phyloP scores from a whole-genome alignment of 192 early-diverging fungal species.

The Borealophlyctis nickersoniae region DNA sequence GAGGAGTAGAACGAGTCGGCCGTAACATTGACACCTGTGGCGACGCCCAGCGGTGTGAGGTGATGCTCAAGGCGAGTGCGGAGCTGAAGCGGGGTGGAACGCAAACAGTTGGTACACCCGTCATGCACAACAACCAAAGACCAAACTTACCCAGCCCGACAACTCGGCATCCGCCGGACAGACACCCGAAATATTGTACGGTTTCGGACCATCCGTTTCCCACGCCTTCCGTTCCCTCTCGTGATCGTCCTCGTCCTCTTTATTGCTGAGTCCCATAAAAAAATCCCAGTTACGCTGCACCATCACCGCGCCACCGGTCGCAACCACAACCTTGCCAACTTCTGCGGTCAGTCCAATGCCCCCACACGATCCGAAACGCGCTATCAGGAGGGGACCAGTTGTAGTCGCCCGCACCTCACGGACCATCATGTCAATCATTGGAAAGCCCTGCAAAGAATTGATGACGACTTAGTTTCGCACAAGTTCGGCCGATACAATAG shows the following conservation, averaged over 20 bases:
- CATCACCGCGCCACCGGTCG: conserved; percentile 54
- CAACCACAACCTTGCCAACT: conserved; percentile 69
- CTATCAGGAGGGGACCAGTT: conserved; percentile 59
- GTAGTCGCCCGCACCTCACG: conserved; percentile 79
- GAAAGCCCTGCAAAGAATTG: conserved; percentile 47
- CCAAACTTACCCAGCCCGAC: conserved; percentile 36
- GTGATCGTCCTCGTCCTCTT: conserved; percentile 34
- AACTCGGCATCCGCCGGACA: conserved; percentile 62
- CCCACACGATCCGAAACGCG: conserved; percentile 79
- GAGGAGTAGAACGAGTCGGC: conserved; percentile 85
- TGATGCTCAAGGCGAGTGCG: conserved; percentile 9
- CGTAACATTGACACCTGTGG: conserved; percentile 66
- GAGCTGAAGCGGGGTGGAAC: conserved; percentile 35
- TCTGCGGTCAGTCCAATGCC: conserved; percentile 51
- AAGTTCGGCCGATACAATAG: neutral
- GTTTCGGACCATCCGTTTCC: conserved; percentile 10
- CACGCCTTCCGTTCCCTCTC: neutral
- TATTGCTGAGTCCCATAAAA: conserved; percentile 45
- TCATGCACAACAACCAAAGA: too few relatives aligned
- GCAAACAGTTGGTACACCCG: too few relatives aligned
- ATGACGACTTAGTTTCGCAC: neutral
- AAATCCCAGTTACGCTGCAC: conserved; percentile 73
- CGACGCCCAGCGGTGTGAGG: conserved; percentile 44
- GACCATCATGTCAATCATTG: conserved; percentile 91
- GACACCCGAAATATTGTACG: conserved; percentile 67